Evolutionary conservation across 768 basidiomycete species (phyloP), one percentile per base, ranked within the genome.

Genomic region (Podaxis sp.): DNA sequence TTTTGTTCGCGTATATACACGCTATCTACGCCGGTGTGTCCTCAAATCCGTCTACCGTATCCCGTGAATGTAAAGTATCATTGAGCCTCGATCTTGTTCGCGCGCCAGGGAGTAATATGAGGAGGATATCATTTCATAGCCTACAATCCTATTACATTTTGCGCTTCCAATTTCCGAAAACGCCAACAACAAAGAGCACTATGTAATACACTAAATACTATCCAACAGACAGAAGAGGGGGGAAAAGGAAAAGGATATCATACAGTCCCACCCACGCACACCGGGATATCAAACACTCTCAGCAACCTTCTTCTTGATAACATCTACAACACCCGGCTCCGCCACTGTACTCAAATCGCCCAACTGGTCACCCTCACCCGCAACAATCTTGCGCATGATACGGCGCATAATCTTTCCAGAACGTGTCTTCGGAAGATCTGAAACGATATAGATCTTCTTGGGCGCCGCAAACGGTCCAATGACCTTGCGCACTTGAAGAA

Each of bases 391-490:
- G 71, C 97, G 87, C 85, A 99, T 86, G 66, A 97, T 92, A 57
- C 96, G 87, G 50, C 96, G 87, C 91, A 98, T 96, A 75, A 95
- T 94, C 91, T 99, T 99, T 48, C 96, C 96, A 15, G 90, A 92
- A 52, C 96, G 83, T 37, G 96, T 98, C 86, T 97, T 97, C 40
- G 96, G 96, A 59, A 97, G 78, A 76, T 96, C 95, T 48, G 75
- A 66, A 66, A 94, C 90, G 68, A 96, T 80, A 74, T 82, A 88
- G 67, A 96, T 86, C 78, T 90, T 92, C 86, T 98, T 99, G 28
- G 96, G 96, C 15, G 95, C 90, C 1, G 96, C 96, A 76, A 99
- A 98, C 2, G 97, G 96, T 3, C 96, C 97, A 64, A 99, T 99
- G 49, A 92, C 91, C 79, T 99, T 99, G 71, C 97, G 88, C 20